phyloP scores from a whole-genome alignment of 345 rosid genomes.

The Linum lewisii region DNA sequence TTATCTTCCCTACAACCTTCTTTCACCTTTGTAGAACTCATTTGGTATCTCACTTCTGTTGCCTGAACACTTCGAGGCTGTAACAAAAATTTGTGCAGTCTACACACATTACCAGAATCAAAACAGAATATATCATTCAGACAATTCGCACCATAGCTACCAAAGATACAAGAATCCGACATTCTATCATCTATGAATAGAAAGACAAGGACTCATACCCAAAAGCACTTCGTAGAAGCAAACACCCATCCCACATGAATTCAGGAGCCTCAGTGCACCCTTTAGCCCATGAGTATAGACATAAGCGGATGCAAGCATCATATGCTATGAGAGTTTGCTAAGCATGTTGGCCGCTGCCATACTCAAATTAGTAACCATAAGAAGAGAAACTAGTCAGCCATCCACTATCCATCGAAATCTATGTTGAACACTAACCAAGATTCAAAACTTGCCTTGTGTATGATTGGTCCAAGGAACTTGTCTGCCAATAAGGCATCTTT shows the following conservation, averaged over 20 bases:
- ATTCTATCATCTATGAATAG: conserved; percentile 6
- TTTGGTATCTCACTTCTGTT: conserved; percentile 38
- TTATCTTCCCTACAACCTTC: conserved; percentile 62
- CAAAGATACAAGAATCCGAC: background rate
- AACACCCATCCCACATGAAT: conserved; percentile 83
- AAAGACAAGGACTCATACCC: conserved; percentile 46
- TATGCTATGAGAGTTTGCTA: conserved; percentile 91
- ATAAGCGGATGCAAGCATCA: conserved; percentile 90
- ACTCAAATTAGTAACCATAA: conserved; percentile 5
- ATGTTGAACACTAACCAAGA: conserved; percentile 1
- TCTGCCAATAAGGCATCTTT: conserved; percentile 42
- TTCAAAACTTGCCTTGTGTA: conserved; percentile 43
- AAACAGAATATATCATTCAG: conserved; percentile 7
- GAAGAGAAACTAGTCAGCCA: conserved; percentile 3
- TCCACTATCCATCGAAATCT: background rate
- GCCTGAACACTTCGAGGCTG: conserved; percentile 68
- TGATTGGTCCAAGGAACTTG: conserved; percentile 32
- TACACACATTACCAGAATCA: conserved; percentile 16
- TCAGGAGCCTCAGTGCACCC: conserved; percentile 91
- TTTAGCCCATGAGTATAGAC: conserved; percentile 74
- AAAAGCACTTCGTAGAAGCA: conserved; percentile 79
- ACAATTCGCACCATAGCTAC: conserved; percentile 5
- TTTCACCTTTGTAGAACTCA: conserved; percentile 40
- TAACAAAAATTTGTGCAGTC: conserved; percentile 73
- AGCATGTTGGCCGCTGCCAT: conserved; percentile 68